Base-by-base conservation (phyloP, 371 early-diverging fungal genomes). In the Mucor irregularis region DNA sequence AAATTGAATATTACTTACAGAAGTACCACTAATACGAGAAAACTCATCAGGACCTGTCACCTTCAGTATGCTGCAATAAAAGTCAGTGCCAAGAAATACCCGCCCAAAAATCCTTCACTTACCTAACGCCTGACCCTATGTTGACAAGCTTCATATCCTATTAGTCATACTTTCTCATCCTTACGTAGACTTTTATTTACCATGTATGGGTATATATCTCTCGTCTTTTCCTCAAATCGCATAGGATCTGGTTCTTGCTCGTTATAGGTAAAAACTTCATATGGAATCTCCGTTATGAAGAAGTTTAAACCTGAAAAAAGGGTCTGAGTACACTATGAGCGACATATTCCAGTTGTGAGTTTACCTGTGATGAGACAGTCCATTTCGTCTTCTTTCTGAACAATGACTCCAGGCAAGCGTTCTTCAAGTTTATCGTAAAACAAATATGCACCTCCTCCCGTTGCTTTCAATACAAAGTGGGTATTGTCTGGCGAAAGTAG, bases 201-300 rank as follows among this genome's bases (percentile, higher is more conserved):
- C 86, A 92, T 81, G 71, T 91, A 92, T 13, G 93, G 93, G 71
- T 90, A 92, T 47, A 88, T 74, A 43, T 87, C 82, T 19, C 63
- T 69, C 26, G 89, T 81, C 31, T 78, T 84, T 43, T 86, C 78
- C 64, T 94, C 93, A 69, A 91, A 95, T 62, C 81, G 76, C 82
- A 94, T 91, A 9, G 93, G 88, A 56, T 90, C 84, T 16, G 69
- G 66, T 33, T 69, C 72, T 9, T 49, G 62, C 47, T 87, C 88
- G 49, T 77, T 79, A 64, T 94, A 98, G 8, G 93, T 92, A 65
- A 96, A 98, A n/a, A 93, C 95, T 74, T 98, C 98, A 67, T 93
- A 89, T 0, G 95, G 90, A 53, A 97, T 91, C 64, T 96, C 90
- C 24, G 90, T 85, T 31, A 96, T 91, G 30, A 95, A 82, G 70